Base-by-base conservation (phyloP, 2,329 filamentous ascomycete genomes). In the Diaporthe citri region DNA sequence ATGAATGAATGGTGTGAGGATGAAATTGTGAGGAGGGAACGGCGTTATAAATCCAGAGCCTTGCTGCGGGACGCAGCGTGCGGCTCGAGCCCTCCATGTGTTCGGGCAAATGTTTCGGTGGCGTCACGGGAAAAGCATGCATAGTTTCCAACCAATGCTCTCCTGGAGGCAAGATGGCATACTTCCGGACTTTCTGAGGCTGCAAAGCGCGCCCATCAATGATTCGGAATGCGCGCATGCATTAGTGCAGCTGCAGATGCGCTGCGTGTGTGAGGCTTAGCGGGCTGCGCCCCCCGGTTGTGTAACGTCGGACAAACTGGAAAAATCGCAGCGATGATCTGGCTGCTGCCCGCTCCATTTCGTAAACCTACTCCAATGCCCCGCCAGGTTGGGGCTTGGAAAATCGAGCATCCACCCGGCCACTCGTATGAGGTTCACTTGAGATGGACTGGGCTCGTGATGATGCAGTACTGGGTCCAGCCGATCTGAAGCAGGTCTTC, bases 381-480 rank as follows among this genome's bases (percentile, higher is more conserved):
- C 41, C 41, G 20, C 22, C 17, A n/a, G 17, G 25, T 25, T 22
- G 60, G 9, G 9, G 5, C 10, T 17, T 46, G 25, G 20, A n/a
- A 2, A 17, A 48, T 48, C 28, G 10, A 31, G 39, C 3, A 46
- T 15, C 25, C 10, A 34, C 15, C 28, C 25, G 4, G 15, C 4
- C 15, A 3, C 12, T 48, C 17, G 20, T 13, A 31, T 22, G 17
- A 7, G 17, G 9, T 6, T 22, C 12, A 57, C 4, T 10, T 20
- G n/a, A 48, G 25, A 71, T 71, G 67, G 67, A 71, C 15, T 71
- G 67, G 67, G 67, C 51, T 46, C 25, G 51, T 36, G 67, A 71
- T 7, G 41, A 71, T 12, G 67, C 67, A 5, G 55, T 71, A 34
- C 31, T 71, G 51, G 55, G 39, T 7, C 51, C 36, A 1, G 67